Percentiles rank a stretch among this genome's conserved stretches.
Evolutionary conservation across 2,329 filamentous ascomycete species (phyloP).

Genomic region (Sphaerulina populicola): DNA sequence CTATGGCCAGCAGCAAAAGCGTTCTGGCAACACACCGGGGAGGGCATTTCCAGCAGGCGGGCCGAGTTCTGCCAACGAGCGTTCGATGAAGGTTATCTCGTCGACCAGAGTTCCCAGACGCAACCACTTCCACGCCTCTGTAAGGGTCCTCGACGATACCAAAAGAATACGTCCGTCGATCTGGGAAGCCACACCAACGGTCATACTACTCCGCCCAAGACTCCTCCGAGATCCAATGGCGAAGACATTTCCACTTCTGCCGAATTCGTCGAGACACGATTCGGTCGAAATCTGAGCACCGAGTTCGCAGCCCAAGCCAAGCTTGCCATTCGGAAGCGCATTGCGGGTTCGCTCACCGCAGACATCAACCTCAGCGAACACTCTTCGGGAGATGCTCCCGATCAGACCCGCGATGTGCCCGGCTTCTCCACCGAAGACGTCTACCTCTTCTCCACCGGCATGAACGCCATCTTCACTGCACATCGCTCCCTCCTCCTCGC

Average conservation of each 20-base stretch:
- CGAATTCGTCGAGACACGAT: conserved; percentile 85
- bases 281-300: conserved; percentile 79
- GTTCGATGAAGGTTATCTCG: conserved; percentile 60
- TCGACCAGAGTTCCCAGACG: conserved; percentile 39
- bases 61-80: conserved; percentile 80
- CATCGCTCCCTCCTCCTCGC: conserved; percentile 65
- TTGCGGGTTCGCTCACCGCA: conserved; percentile 72
- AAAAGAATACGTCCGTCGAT: conserved; percentile 52
- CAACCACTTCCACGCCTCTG: conserved; percentile 35
- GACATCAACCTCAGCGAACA: conserved; percentile 56
- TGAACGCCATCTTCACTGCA: conserved; percentile 89
- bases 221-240: conserved; percentile 12
- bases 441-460: conserved; percentile 79
- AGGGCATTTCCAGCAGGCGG: conserved; percentile 81
- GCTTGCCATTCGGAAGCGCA: conserved; percentile 74
- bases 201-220: conserved; percentile 13
- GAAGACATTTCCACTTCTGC: conserved; percentile 56
- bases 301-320: conserved; percentile 74
- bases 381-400: conserved; percentile 30
- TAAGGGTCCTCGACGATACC: conserved; percentile 76
- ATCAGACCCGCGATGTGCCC: conserved; percentile 40
- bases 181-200: conserved; percentile 17
- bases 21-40: conserved; percentile 95
- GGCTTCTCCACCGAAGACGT: conserved; percentile 78
- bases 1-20: conserved; percentile 70